These are phyloP conservation scores for Leccinum pallidistipes DNA, from an alignment of 1,284 basidiomycete species.

Conservation along the genomic window DNA sequence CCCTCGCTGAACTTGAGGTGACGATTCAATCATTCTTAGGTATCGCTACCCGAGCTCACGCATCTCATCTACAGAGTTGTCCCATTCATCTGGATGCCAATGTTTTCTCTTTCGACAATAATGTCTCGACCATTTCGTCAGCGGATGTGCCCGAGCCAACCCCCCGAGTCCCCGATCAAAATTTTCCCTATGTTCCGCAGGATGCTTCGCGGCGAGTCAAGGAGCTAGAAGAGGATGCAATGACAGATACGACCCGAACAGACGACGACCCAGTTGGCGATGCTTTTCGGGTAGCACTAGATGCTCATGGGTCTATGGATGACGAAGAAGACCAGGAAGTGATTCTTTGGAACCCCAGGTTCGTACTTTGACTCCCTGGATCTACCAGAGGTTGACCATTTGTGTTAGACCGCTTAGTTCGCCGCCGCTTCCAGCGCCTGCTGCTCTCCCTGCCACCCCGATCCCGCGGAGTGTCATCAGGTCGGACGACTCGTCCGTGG, in stretches of 20 bases:
- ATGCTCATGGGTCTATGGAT: slow-evolving; percentile 36
- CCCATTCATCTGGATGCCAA: slow-evolving; percentile 27
- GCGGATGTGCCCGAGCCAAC: slow-evolving; percentile 1
- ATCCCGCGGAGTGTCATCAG: slow-evolving; percentile 23
- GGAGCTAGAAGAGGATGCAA: slow-evolving; percentile 58
- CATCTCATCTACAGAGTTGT: slow-evolving; percentile 23
- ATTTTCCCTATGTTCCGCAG: slow-evolving; percentile 8
- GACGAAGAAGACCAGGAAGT: slow-evolving; percentile 56
- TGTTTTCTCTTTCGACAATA: slow-evolving; percentile 19
- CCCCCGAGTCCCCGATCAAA: slow-evolving; percentile 18
- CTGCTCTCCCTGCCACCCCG: slow-evolving; percentile 26
- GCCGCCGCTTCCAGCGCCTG: slow-evolving; percentile 24
- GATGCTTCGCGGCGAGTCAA: slow-evolving; percentile 2
- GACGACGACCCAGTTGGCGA: slow-evolving; percentile 82
- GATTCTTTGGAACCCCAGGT: slow-evolving; percentile 68
- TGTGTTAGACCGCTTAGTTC: slow-evolving; percentile 38
- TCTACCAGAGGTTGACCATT: slow-evolving; percentile 10
- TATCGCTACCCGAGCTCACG: slow-evolving; percentile 16
- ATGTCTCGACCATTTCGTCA: slow-evolving; percentile 10
- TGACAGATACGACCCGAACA: slow-evolving; percentile 66
- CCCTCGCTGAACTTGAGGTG: slow-evolving; percentile 61
- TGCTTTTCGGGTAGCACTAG: slow-evolving; percentile 67
- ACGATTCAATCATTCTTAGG: slow-evolving; percentile 20
- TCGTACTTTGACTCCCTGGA: slow-evolving; percentile 12
- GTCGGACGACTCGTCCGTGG: slow-evolving; percentile 28